phyloP scores from a whole-genome alignment of 352 stramenopile species.

The Pythium vanterpoolii region DNA sequence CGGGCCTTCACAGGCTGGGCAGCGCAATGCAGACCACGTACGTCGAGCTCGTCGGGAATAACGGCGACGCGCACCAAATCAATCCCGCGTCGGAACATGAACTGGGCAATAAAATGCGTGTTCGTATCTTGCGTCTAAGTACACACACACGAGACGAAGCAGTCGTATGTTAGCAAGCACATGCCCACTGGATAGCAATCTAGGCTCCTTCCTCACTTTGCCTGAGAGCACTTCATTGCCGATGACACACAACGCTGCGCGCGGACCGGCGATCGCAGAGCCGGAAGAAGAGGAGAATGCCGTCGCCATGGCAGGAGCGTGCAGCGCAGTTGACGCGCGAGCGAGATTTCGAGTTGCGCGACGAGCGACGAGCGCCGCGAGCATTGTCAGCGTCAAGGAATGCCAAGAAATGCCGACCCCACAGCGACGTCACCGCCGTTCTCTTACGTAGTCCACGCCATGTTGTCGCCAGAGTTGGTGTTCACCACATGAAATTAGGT shows the following conservation, averaged over 20 bases:
- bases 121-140: slow-evolving; percentile 41
- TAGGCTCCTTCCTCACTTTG: slow-evolving; percentile 18
- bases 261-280: slow-evolving; percentile 16
- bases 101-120: slow-evolving; percentile 53
- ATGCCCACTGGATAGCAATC: neutral
- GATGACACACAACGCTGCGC: slow-evolving; percentile 36
- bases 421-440: neutral
- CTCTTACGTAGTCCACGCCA: slow-evolving; percentile 5
- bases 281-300: neutral
- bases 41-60: slow-evolving; percentile 74
- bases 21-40: slow-evolving; percentile 16
- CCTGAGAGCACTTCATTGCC: slow-evolving; percentile 45
- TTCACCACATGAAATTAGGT: neutral
- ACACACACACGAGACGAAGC: neutral
- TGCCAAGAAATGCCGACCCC: neutral
- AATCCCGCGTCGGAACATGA: slow-evolving; percentile 76
- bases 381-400: slow-evolving; percentile 6
- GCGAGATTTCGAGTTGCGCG: neutral
- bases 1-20: too few relatives aligned
- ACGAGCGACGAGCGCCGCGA: neutral
- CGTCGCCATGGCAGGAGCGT: slow-evolving; percentile 1
- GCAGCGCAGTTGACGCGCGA: neutral
- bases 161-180: neutral
- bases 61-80: slow-evolving; percentile 72
- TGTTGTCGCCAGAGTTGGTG: neutral